phyloP scores from a whole-genome alignment of 495 filamentous ascomycete species.

The Choiromyces venosus region DNA sequence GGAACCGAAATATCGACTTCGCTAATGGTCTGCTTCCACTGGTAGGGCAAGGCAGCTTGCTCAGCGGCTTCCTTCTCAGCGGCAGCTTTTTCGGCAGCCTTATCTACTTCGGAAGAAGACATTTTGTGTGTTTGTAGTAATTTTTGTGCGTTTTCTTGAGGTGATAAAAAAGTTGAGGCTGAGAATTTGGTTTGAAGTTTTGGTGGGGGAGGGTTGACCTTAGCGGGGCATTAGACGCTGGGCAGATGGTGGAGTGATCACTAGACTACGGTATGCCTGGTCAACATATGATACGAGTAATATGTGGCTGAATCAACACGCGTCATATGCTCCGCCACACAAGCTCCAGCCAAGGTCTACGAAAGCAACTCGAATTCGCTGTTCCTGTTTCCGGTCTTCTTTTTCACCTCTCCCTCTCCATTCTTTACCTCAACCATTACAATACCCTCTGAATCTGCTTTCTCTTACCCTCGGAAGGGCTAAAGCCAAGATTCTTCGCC shows the following conservation, averaged over 20 bases:
- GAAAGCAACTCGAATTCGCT: background rate
- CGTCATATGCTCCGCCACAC: background rate
- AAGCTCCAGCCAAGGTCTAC: background rate
- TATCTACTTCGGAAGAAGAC: constrained; percentile 50
- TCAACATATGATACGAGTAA: background rate
- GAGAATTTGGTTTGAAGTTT: background rate
- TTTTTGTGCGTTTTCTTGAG: background rate
- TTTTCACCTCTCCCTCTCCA: background rate
- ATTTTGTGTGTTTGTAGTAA: constrained; percentile 17
- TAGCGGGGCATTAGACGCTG: background rate
- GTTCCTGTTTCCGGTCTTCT: too few species aligned
- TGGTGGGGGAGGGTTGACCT: background rate
- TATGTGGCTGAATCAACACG: background rate
- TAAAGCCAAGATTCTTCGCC: background rate
- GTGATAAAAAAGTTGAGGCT: background rate
- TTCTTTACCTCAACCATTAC: background rate
- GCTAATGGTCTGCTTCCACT: constrained; percentile 92
- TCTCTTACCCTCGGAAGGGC: background rate
- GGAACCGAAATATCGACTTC: constrained; percentile 77
- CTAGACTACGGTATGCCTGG: background rate
- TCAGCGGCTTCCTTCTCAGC: constrained; percentile 75
- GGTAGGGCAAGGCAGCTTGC: constrained; percentile 89
- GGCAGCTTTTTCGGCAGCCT: constrained; percentile 62
- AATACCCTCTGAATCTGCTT: background rate
- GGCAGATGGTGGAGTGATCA: background rate